phyloP scores from a whole-genome alignment of 1,284 basidiomycete genomes.

The Moniliophthora roreri region DNA sequence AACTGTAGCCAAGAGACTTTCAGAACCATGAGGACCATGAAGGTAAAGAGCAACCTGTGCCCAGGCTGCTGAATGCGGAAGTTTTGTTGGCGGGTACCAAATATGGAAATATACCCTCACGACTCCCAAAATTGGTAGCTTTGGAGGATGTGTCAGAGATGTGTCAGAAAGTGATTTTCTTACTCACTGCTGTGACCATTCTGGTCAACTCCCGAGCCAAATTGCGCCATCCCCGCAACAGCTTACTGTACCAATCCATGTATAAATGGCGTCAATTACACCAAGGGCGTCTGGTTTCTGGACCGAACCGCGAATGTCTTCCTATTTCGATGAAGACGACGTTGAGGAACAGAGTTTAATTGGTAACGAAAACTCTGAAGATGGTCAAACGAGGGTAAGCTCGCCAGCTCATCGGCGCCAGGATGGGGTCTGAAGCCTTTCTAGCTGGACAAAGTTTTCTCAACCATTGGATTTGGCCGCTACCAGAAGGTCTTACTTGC shows the following conservation, averaged over 20 bases:
- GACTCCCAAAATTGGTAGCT: too few species aligned
- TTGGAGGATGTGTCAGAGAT: too few species aligned
- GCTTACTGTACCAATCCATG: too few species aligned
- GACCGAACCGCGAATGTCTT: conserved; percentile 34
- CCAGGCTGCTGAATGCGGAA: too few species aligned
- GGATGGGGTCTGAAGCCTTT: background rate
- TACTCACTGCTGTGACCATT: background rate
- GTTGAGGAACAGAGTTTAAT: conserved; percentile 37
- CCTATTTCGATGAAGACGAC: conserved; percentile 37
- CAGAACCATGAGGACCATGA: too few species aligned
- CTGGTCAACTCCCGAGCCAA: background rate
- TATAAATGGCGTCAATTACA: conserved; percentile 35
- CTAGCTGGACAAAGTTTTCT: conserved; percentile 80
- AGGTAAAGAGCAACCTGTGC: too few species aligned
- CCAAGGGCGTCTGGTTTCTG: conserved; percentile 50
- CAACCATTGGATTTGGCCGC: conserved; percentile 86
- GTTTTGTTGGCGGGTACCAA: too few species aligned
- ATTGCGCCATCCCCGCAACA: conserved; percentile 8
- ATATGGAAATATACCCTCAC: too few species aligned
- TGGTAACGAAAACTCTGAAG: conserved; percentile 24
- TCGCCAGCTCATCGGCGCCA: background rate
- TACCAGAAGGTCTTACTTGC: conserved; percentile 83
- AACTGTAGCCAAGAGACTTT: too few species aligned
- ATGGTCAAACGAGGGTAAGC: conserved; percentile 59
- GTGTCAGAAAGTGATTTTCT: too few species aligned